These are phyloP conservation scores for Quercus suber DNA, from an alignment of 306 rosid genomes.

Conservation along the genomic window DNA sequence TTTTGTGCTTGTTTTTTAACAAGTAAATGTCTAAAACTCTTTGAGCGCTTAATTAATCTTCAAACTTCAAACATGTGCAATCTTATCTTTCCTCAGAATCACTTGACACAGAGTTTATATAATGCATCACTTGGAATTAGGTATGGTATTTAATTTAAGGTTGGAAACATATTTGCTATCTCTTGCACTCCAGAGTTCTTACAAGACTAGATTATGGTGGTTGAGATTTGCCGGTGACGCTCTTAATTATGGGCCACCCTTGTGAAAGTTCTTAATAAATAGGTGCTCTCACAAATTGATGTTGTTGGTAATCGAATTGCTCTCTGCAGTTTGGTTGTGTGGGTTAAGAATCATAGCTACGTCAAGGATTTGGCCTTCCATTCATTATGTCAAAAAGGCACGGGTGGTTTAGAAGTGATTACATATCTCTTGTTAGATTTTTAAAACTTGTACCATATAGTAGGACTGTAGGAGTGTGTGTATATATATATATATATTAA, in stretches of 20 bases:
- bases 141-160: neutral
- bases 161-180: neutral
- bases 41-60: too few relatives aligned
- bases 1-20: too few relatives aligned
- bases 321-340: neutral
- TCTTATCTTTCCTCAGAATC: too few relatives aligned
- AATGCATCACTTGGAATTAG: neutral
- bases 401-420: conserved; percentile 9
- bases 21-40: too few relatives aligned
- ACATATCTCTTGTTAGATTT: neutral
- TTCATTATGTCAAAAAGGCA: conserved; percentile 20
- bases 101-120: too few relatives aligned
- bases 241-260: conserved; percentile 4
- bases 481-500: neutral
- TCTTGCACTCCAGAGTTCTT: neutral
- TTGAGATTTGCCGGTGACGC: conserved; percentile 16
- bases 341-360: neutral
- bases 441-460: neutral
- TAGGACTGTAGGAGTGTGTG: neutral
- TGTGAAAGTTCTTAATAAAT: neutral
- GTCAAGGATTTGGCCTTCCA: neutral
- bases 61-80: too few relatives aligned
- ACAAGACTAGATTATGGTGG: neutral
- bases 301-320: conserved; percentile 17
- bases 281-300: neutral